Evolutionary conservation across 441 rosid genomes (phyloP).

Genomic region (Syzygium syzygioides): DNA sequence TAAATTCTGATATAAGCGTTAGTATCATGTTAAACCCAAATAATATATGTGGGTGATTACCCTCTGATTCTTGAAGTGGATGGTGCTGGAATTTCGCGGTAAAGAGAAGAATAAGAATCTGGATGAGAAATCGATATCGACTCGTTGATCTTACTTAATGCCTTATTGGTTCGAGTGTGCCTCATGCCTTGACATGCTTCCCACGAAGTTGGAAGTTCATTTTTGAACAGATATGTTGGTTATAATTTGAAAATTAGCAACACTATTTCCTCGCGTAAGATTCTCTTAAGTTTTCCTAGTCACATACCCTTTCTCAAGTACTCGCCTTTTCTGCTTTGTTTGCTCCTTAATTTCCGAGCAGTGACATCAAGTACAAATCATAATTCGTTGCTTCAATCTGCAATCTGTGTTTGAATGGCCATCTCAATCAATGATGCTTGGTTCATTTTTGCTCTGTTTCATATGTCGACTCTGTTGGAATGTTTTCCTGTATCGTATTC

Average conservation of each 20-base stretch:
- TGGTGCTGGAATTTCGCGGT: not conserved
- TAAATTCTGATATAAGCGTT: not conserved
- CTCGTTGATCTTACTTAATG: no score
- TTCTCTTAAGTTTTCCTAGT: not conserved
- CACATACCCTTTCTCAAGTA: not conserved
- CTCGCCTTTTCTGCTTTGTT: not conserved
- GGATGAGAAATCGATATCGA: no score
- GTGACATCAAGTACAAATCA: not conserved
- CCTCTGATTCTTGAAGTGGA: not conserved
- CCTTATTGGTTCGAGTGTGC: no score
- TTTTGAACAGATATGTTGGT: no score
- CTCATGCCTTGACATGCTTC: no score
- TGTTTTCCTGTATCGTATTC: no score
- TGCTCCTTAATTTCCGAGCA: not conserved
- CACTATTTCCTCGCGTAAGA: not conserved
- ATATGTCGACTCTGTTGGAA: no score
- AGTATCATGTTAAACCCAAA: not conserved
- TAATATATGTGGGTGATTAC: not conserved
- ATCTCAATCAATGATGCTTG: not conserved
- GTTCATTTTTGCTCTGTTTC: no score
- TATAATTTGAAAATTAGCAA: not conserved
- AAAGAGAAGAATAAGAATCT: not conserved
- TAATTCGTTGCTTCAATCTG: not conserved
- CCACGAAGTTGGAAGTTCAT: no score
- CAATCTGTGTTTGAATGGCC: not conserved